Evolutionary conservation across 208 protist genomes (phyloP), one percentile per base, ranked within the genome.

Genomic region (Trypanosoma cruzi): DNA sequence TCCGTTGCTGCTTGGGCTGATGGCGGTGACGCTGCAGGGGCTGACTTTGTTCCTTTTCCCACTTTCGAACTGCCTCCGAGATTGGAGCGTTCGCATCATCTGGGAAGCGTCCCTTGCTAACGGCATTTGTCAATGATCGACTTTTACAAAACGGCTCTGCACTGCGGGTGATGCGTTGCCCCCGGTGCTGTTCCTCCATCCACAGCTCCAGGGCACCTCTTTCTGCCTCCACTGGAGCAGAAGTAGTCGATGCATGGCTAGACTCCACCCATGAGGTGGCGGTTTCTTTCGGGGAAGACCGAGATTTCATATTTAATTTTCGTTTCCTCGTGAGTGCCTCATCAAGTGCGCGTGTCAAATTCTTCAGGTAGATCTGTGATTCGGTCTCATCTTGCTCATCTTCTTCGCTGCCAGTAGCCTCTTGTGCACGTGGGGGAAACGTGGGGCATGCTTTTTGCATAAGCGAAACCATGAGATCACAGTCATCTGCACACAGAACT

Each of bases 51-150:
- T 1, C 37, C 1, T 63, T 34, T 36, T 37, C 54, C 49, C 31
- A 59, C 40, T 44, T 63, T 46, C 54, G 7, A 44, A 70, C 36
- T 16, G 57, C 53, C 40, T 59, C 56, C 6, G 55, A 48, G 8
- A 75, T n/a, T 4, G 55, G 6, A 18, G 54, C 36, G 18, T 57
- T 75, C 18, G 55, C 46, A 50, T 75, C 62, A 1, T 54, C 10
- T 6, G 71, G 71, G 53, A 75, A 75, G 0, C 71, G 61, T 16
- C 71, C 71, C 22, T 32, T 64, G 22, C 64, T 64, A 7, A 75
- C 10, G 24, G 61, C 31, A 36, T 59, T 70, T 28, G 61, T 5
- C 8, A 73, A 29, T 1, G 68, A 66, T n/a, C 49, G 36, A 16
- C 20, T 49, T 62, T 36, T 63, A 31, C 28, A 40, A 48, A 62